Percentiles rank a stretch among this genome's conserved stretches.
These are phyloP conservation scores for Verticillium tricorpus DNA, from an alignment of 2,329 filamentous ascomycete species.

Conservation along the genomic window DNA sequence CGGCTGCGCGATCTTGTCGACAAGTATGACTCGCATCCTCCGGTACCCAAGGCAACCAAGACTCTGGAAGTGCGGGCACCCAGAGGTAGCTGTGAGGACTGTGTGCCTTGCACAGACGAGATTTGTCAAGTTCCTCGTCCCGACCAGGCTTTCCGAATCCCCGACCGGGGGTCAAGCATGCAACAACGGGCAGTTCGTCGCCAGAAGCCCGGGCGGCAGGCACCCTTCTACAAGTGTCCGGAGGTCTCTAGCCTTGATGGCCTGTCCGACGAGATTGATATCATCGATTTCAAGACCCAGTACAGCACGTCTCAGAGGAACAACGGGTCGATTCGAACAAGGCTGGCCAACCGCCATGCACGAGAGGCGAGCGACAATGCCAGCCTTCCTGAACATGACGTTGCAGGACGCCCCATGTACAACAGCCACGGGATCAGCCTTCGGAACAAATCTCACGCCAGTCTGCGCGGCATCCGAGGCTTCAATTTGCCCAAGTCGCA, in stretches of 20 bases:
- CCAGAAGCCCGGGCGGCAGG: constrained; percentile 3
- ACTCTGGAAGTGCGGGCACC: not conserved
- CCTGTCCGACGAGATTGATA: constrained; percentile 8
- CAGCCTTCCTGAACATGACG: constrained; percentile 18
- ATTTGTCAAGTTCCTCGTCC: not conserved
- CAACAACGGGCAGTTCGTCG: constrained; percentile 1
- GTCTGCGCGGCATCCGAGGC: constrained; percentile 41
- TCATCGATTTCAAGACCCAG: constrained; percentile 11
- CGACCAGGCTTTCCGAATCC: constrained; percentile 1
- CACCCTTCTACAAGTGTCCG: constrained; percentile 1
- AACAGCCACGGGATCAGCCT: constrained; percentile 36
- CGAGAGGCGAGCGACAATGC: constrained; percentile 15
- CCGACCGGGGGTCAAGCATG: constrained; percentile 10
- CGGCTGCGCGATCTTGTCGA: constrained; percentile 20
- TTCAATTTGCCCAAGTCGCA: constrained; percentile 52
- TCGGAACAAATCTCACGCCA: constrained; percentile 48
- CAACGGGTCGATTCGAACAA: constrained; percentile 6
- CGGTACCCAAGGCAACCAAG: not conserved
- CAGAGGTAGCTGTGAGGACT: not conserved
- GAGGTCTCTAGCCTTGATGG: constrained; percentile 9
- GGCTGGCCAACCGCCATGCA: constrained; percentile 1
- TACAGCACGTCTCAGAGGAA: constrained; percentile 11
- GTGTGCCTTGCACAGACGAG: not conserved
- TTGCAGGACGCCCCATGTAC: constrained; percentile 17
- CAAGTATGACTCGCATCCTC: constrained; percentile 14